Evolutionary conservation across 176 grass and related monocot genomes (phyloP).

Genomic region (Zoysia pacifica): DNA sequence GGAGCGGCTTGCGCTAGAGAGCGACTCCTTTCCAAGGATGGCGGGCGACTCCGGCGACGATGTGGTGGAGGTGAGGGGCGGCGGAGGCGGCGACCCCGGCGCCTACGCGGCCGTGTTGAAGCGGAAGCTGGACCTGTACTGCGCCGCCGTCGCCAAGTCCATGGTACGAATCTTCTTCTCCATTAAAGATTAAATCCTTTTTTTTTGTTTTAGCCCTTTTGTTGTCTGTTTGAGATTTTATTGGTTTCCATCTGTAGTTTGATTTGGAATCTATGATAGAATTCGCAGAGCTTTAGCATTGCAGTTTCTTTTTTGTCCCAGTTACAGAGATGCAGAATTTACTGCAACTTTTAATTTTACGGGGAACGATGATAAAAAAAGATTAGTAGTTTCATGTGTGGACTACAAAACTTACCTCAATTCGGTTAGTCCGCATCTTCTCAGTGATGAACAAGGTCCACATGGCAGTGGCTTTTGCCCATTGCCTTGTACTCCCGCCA

Average conservation of each 20-base stretch:
- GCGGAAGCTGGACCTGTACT: conserved; percentile 79
- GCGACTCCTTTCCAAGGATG: conserved; percentile 31
- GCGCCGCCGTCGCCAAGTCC: conserved; percentile 77
- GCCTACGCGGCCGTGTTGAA: conserved; percentile 63
- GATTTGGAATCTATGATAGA: background rate
- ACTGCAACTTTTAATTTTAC: background rate
- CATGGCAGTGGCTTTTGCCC: background rate
- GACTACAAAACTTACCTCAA: background rate
- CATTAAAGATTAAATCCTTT: background rate
- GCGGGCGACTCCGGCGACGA: conserved; percentile 36
- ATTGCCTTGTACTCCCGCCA: no score
- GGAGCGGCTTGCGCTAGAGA: background rate
- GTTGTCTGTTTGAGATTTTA: background rate
- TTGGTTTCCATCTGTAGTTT: background rate
- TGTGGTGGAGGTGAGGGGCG: conserved; percentile 44
- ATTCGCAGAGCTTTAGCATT: background rate
- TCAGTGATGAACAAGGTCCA: background rate
- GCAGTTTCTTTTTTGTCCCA: background rate
- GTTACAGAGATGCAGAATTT: background rate
- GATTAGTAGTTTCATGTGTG: background rate
- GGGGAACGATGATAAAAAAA: background rate
- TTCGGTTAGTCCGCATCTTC: background rate
- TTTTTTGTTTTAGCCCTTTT: background rate
- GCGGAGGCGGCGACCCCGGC: conserved; percentile 41
- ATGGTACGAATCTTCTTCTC: conserved; percentile 43